Evolutionary conservation across 2,329 filamentous ascomycete species (phyloP).

Genomic region (Podosphaera fusca): DNA sequence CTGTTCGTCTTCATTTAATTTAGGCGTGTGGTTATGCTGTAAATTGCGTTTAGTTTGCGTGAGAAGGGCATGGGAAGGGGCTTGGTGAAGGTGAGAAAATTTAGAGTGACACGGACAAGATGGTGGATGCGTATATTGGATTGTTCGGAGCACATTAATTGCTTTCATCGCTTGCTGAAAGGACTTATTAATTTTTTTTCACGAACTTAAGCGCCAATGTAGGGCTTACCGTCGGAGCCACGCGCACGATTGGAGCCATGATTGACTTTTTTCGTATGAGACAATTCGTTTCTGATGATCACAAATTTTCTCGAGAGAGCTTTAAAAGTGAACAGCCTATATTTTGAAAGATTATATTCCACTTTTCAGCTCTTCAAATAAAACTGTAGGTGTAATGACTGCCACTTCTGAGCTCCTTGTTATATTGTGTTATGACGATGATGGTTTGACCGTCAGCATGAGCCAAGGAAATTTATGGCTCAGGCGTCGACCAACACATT

Average conservation of each 20-base stretch:
- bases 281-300: too few species aligned
- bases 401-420: too few species aligned
- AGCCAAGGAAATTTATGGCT: too few species aligned
- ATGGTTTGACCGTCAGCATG: too few species aligned
- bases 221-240: conserved; percentile 13
- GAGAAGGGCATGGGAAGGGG: conserved; percentile 17
- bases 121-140: conserved; percentile 74
- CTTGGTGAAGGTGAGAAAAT: conserved; percentile 40
- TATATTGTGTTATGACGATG: too few species aligned
- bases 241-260: conserved; percentile 11
- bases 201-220: not conserved
- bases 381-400: too few species aligned
- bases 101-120: conserved; percentile 86
- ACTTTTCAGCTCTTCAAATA: too few species aligned
- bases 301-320: too few species aligned
- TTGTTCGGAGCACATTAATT: conserved; percentile 55
- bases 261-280: too few species aligned
- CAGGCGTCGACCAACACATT: too few species aligned
- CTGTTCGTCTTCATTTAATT: conserved; percentile 39
- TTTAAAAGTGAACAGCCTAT: too few species aligned
- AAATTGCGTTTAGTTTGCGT: conserved; percentile 24
- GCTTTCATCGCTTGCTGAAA: conserved; percentile 35
- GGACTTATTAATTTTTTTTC: conserved; percentile 3
- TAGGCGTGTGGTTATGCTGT: conserved; percentile 38
- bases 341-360: too few species aligned